Evolutionary conservation across 202 grass and related monocot genomes (phyloP), one percentile per base, ranked within the genome.

Genomic region (Schoenoplectus tabernaemontani): DNA sequence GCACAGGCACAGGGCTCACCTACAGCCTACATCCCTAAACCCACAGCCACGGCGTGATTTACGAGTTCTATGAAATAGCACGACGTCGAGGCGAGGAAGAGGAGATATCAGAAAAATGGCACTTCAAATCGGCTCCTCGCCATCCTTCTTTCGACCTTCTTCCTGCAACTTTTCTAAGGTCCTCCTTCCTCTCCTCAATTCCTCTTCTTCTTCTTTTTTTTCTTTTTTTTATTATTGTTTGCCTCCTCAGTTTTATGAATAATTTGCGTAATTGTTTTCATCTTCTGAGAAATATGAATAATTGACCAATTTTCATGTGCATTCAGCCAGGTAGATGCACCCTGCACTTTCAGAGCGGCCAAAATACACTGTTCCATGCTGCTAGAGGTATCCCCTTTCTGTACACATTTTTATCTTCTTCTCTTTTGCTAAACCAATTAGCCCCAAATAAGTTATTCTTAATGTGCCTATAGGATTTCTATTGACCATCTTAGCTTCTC

Each of bases 91-190:
- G 28, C 28, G 57, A 61, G 36, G 17, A n/a, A 61, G 51, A 78
- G 16, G 20, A 41, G 28, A 28, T 28, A 28, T 28, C 28, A 28
- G 28, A 28, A 28, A 28, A 17, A 80, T 80, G 78, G 41, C 38
- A 17, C 4, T 64, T 50, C 78, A 65, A 65, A 80, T 80, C 9
- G 78, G 78, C 12, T 80, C 19, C 37, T 65, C 22, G 47, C 11
- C 78, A 36, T 80, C 38, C 60, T 64, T 80, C 43, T 50, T 38
- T 51, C 60, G 38, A 13, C 39, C 57, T 64, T 80, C 57, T 46
- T 48, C 78, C 5, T 64, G 38, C 59, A 80, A 47, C 15, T 44
- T 64, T 65, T 22, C 59, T 10, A 64, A 65, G 78, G 58, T 63
- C 13, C 17, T 41, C 57, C 28, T 63, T 64, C 59, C 50, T 8